Percentiles rank a stretch among this genome's conserved stretches.
Evolutionary conservation across 1,284 basidiomycete genomes (phyloP).

Genomic region (Ganoderma meredithae): DNA sequence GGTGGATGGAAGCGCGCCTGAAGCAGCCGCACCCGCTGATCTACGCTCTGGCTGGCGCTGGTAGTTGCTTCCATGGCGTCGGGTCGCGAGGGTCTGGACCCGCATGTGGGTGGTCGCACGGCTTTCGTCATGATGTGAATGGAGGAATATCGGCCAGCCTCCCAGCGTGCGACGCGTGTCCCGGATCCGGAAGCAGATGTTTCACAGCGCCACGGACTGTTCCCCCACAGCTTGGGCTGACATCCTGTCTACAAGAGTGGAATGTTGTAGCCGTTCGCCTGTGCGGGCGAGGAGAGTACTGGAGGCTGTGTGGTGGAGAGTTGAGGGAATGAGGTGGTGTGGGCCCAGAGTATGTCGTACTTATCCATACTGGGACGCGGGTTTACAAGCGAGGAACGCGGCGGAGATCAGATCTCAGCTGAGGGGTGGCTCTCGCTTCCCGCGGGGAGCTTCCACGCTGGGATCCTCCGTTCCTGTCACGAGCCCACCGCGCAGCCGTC

Average conservation of each 20-base stretch:
- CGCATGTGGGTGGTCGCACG: constrained; percentile 22
- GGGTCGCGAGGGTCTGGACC: constrained; percentile 20
- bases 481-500: neutral
- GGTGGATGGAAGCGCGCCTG: neutral
- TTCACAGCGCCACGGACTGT: neutral
- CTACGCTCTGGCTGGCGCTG: neutral
- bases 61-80: constrained; percentile 11
- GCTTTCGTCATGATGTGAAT: constrained; percentile 35
- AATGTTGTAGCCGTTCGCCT: neutral
- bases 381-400: neutral
- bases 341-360: neutral
- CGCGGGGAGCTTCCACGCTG: constrained; percentile 17
- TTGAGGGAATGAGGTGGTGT: neutral
- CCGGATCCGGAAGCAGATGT: neutral
- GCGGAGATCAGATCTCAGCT: constrained; percentile 27
- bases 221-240: neutral
- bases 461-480: neutral
- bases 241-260: neutral
- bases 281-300: neutral
- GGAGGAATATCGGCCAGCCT: constrained; percentile 17
- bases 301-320: neutral
- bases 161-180: constrained; percentile 17
- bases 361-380: neutral
- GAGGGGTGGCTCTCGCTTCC: constrained; percentile 16
- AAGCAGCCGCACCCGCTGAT: neutral